These are phyloP conservation scores for Lactarius hatsudake DNA, from an alignment of 768 basidiomycete genomes.

Conservation along the genomic window DNA sequence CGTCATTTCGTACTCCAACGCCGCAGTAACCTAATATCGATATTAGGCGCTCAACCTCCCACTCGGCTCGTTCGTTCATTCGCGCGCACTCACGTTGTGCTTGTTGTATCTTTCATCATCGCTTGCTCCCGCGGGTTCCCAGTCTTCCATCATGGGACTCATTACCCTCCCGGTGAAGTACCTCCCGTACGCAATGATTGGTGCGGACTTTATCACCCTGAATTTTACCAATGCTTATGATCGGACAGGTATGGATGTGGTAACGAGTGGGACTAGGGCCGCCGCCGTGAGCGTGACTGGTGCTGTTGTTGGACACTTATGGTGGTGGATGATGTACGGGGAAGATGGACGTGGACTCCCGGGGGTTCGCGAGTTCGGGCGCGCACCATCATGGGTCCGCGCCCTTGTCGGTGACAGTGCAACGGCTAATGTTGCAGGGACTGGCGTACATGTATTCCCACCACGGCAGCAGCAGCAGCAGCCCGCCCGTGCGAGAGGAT, in stretches of 20 bases:
- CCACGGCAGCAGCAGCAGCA: conserved; percentile 41
- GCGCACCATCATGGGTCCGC: conserved; percentile 22
- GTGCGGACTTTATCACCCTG: not conserved
- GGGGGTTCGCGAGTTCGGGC: conserved; percentile 47
- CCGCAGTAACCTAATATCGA: not conserved
- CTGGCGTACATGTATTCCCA: conserved; percentile 57
- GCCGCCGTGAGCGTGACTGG: conserved; percentile 64
- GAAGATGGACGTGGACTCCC: conserved; percentile 59
- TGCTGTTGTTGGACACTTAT: conserved; percentile 71
- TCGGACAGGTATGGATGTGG: conserved; percentile 50
- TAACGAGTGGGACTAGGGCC: conserved; percentile 56
- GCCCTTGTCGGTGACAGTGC: conserved; percentile 33
- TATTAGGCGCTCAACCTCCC: conserved; percentile 57
- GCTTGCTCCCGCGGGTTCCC: conserved; percentile 62
- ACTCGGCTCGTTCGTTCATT: conserved; percentile 52
- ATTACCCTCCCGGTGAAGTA: conserved; percentile 69
- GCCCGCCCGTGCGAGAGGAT: conserved; percentile 33
- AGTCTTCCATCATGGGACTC: conserved; percentile 77
- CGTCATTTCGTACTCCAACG: not conserved
- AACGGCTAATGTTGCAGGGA: conserved; percentile 35
- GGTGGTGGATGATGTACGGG: conserved; percentile 71
- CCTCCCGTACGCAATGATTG: conserved; percentile 72
- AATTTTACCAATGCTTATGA: not conserved
- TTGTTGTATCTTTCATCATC: conserved; percentile 67
- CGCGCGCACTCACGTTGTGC: conserved; percentile 62